Evolutionary conservation across 169 alveolate genomes (phyloP).

Genomic region (Plasmodium billcollinsi): DNA sequence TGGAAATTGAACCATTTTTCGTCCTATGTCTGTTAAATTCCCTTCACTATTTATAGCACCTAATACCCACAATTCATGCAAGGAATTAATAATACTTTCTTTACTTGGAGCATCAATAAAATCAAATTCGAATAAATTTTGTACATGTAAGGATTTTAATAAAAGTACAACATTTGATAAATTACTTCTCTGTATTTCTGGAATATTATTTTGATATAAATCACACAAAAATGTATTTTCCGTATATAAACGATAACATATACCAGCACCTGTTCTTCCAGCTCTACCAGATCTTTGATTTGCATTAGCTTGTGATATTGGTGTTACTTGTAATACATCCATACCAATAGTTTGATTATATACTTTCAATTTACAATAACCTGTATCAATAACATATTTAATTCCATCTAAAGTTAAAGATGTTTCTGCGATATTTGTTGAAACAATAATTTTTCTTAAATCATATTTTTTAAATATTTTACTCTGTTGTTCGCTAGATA

Average conservation of each 20-base stretch:
- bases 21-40: slow-evolving; percentile 84
- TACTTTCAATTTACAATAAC: slow-evolving; percentile 99
- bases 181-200: slow-evolving; percentile 99
- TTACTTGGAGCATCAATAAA: slow-evolving; percentile 99
- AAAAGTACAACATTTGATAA: slow-evolving; percentile 98
- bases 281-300: slow-evolving; percentile 99
- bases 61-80: slow-evolving; percentile 98
- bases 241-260: slow-evolving; percentile 98
- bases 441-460: slow-evolving; percentile 95
- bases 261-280: slow-evolving; percentile 99
- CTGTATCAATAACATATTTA: slow-evolving; percentile 98
- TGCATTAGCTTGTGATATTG: slow-evolving; percentile 99
- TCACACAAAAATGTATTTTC: slow-evolving; percentile 96
- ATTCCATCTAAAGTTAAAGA: slow-evolving; percentile 99
- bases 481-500: slow-evolving; percentile 98
- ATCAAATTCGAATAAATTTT: slow-evolving; percentile 96
- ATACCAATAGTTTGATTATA: slow-evolving; percentile 99
- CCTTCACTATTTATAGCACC: slow-evolving; percentile 96
- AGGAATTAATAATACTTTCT: slow-evolving; percentile 96
- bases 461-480: slow-evolving; percentile 85
- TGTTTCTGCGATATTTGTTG: slow-evolving; percentile 99
- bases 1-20: slow-evolving; percentile 98
- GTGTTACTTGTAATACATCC: slow-evolving; percentile 99
- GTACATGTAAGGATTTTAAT: slow-evolving; percentile 97
- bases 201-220: slow-evolving; percentile 97